Percentiles rank a stretch among this genome's conserved stretches.
Evolutionary conservation across 2,329 filamentous ascomycete genomes (phyloP).

Genomic region (Talaromyces piceae): DNA sequence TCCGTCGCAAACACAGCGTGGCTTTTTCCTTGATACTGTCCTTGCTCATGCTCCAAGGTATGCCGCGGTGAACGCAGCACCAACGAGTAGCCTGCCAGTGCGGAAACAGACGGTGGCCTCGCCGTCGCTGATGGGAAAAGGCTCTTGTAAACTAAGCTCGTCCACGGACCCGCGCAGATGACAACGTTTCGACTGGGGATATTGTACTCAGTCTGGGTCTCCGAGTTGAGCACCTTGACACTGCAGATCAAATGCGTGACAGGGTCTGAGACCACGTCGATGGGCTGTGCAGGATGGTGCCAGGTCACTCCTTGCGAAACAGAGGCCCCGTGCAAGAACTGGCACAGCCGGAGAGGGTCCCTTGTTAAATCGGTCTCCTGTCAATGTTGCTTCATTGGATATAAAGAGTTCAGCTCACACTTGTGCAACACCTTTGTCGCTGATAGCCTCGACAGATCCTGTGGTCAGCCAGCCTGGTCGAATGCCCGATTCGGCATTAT

Average conservation of each 20-base stretch:
- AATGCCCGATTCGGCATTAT: slow-evolving; percentile 12
- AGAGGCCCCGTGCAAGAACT: slow-evolving; percentile 56
- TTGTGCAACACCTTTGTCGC: slow-evolving; percentile 56
- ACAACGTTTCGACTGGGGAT: slow-evolving; percentile 60
- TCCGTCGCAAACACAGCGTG: slow-evolving; percentile 62
- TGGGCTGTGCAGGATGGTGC: slow-evolving; percentile 56
- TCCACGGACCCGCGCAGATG: slow-evolving; percentile 66
- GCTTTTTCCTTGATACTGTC: slow-evolving; percentile 42
- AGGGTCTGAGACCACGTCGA: slow-evolving; percentile 46
- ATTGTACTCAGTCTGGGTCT: slow-evolving; percentile 16
- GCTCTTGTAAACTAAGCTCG: slow-evolving; percentile 53
- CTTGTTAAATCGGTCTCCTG: slow-evolving; percentile 30
- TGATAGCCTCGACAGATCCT: slow-evolving; percentile 54
- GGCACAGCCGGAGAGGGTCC: slow-evolving; percentile 59
- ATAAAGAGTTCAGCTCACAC: slow-evolving; percentile 42
- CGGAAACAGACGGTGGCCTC: slow-evolving; percentile 48
- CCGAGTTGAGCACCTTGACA: slow-evolving; percentile 43
- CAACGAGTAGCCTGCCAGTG: slow-evolving; percentile 65
- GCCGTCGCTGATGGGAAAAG: slow-evolving; percentile 55
- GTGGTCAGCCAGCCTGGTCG: slow-evolving; percentile 56
- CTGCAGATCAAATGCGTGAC: slow-evolving; percentile 43
- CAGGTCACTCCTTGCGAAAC: slow-evolving; percentile 55
- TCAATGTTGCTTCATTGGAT: not conserved
- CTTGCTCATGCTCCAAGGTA: slow-evolving; percentile 22
- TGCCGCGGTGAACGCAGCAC: slow-evolving; percentile 54